Conservation (phyloP, 371 early-diverging fungal genomes). For the Mucor plumbeus region DNA sequence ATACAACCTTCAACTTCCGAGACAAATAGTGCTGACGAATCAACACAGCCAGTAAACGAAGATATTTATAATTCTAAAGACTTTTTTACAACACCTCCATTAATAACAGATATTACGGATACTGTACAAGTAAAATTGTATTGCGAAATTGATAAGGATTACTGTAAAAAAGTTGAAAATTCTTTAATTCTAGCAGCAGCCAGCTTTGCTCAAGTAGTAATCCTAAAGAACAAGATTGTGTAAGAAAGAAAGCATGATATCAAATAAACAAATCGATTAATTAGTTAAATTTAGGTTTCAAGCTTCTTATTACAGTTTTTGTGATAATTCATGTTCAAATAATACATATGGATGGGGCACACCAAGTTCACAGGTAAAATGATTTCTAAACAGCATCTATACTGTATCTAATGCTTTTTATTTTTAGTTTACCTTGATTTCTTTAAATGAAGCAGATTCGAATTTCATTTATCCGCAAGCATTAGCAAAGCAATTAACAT, state of each 20-base stretch:
- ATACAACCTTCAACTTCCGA: neutral
- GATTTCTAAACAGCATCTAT: neutral
- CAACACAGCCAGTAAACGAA: slow-evolving; percentile 14
- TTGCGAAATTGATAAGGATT: slow-evolving; percentile 24
- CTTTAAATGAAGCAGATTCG: slow-evolving; percentile 29
- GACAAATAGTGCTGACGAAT: slow-evolving; percentile 4
- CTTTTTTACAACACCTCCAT: slow-evolving; percentile 17
- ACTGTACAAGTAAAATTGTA: slow-evolving; percentile 23
- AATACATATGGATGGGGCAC: slow-evolving; percentile 40
- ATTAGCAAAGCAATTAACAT: slow-evolving; percentile 39
- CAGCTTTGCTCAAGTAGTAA: slow-evolving; percentile 29
- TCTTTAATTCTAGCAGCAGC: slow-evolving; percentile 26
- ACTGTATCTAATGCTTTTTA: neutral
- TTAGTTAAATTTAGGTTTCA: slow-evolving; percentile 21
- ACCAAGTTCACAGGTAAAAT: slow-evolving; percentile 39
- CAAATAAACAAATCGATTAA: too few relatives aligned
- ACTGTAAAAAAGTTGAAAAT: slow-evolving; percentile 31
- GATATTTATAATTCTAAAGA: slow-evolving; percentile 20
- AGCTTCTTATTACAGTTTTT: slow-evolving; percentile 41
- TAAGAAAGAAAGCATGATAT: slow-evolving; percentile 11
- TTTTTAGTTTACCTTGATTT: slow-evolving; percentile 25
- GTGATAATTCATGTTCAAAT: slow-evolving; percentile 34
- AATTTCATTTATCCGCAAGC: slow-evolving; percentile 47
- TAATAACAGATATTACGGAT: slow-evolving; percentile 13
- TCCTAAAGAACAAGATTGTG: slow-evolving; percentile 31